These are phyloP conservation scores for Sporobolomyces phaffii DNA, from an alignment of 768 basidiomycete genomes.

Conservation along the genomic window DNA sequence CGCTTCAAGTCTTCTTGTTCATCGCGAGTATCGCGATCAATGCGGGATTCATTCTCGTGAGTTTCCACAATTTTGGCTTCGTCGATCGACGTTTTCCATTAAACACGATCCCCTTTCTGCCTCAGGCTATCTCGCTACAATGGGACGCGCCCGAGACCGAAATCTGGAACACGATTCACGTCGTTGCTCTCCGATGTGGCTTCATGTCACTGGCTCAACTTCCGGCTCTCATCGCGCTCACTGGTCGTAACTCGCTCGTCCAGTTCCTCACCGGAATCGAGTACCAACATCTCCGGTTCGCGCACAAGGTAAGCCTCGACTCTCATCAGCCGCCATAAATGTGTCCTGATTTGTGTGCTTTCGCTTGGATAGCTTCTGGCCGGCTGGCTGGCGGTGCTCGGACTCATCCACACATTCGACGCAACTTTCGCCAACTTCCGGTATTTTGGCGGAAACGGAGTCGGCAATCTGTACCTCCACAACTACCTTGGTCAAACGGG, in stretches of 20 bases:
- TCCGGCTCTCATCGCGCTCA: constrained; percentile 28
- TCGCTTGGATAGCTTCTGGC: constrained; percentile 26
- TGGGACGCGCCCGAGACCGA: constrained; percentile 6
- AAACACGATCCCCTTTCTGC: neutral
- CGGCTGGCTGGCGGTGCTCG: constrained; percentile 10
- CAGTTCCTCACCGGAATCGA: constrained; percentile 35
- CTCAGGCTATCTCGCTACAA: constrained; percentile 4
- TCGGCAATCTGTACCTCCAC: constrained; percentile 14
- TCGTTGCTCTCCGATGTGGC: constrained; percentile 30
- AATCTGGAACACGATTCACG: constrained; percentile 10
- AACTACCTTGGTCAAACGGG: constrained; percentile 31
- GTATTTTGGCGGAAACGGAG: constrained; percentile 14
- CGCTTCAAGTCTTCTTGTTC: constrained; percentile 26
- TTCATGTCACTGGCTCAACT: constrained; percentile 34
- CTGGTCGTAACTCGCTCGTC: constrained; percentile 34
- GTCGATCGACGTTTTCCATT: neutral
- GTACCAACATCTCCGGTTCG: constrained; percentile 26
- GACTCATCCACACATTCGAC: constrained; percentile 27
- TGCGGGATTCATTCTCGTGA: constrained; percentile 27
- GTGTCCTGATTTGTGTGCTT: too few species aligned
- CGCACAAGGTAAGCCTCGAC: constrained; percentile 19
- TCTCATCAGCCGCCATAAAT: neutral
- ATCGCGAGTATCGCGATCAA: constrained; percentile 25
- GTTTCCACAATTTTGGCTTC: neutral
- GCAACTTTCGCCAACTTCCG: constrained; percentile 11